Percentiles rank a stretch among this genome's conserved stretches.
Evolutionary conservation across 2,329 filamentous ascomycete species (phyloP).

Genomic region (Epichloe festucae): DNA sequence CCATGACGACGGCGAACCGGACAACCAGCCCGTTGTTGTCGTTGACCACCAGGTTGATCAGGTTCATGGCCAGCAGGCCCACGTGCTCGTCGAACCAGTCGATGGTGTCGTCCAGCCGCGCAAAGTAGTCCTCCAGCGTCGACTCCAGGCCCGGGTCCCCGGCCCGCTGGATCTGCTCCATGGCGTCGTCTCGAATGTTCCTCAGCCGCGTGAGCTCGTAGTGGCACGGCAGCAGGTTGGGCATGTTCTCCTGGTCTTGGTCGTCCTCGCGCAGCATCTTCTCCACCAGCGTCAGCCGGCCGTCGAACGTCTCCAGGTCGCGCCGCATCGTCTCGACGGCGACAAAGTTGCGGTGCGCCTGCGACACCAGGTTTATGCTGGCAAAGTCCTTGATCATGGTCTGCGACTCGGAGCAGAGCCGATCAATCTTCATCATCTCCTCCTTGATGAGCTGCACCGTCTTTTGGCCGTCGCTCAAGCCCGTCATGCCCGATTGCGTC

Average conservation of each 20-base stretch:
- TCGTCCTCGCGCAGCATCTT: conserved; percentile 72
- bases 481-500: conserved; percentile 84
- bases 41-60: conserved; percentile 74
- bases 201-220: conserved; percentile 84
- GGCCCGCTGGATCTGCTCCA: conserved; percentile 82
- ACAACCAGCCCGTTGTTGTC: conserved; percentile 87
- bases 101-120: conserved; percentile 71
- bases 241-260: conserved; percentile 75
- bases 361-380: conserved; percentile 80
- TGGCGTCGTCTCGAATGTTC: conserved; percentile 90
- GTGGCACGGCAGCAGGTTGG: conserved; percentile 78
- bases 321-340: conserved; percentile 87
- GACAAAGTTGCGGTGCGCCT: conserved; percentile 93
- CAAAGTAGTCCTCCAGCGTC: conserved; percentile 84
- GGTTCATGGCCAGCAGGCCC: conserved; percentile 73
- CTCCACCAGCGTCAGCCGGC: conserved; percentile 63
- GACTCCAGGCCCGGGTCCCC: conserved; percentile 61
- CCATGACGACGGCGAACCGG: conserved; percentile 79
- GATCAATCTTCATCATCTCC: conserved; percentile 97
- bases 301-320: conserved; percentile 78
- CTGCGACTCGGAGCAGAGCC: conserved; percentile 91
- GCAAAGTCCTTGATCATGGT: conserved; percentile 96
- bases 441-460: conserved; percentile 89
- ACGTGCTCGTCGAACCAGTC: conserved; percentile 96
- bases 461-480: conserved; percentile 79